A percentile compares a stretch with the other conserved stretches of the same genome.
phyloP scores from a whole-genome alignment of 129 eudicot genomes.

The Ambrosia trifida region DNA sequence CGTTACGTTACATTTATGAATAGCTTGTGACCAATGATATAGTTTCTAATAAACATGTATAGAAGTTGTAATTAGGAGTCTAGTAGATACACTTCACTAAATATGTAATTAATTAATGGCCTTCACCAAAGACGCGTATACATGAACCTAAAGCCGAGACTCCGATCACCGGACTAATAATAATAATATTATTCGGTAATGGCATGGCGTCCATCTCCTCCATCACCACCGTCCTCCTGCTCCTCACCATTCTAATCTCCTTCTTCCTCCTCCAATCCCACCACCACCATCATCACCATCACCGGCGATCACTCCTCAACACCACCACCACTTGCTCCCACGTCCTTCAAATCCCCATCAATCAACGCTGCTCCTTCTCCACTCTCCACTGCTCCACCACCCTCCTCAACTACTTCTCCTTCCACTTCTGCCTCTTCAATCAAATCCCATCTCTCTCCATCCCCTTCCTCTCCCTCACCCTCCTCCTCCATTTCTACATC shows the following conservation, averaged over 20 bases:
- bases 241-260: slow-evolving; percentile 44
- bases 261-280: slow-evolving; percentile 39
- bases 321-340: slow-evolving; percentile 40
- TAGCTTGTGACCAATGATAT: too few relatives aligned
- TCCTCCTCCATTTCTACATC: slow-evolving; percentile 68
- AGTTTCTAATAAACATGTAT: too few relatives aligned
- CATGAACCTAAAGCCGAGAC: not conserved
- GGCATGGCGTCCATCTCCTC: slow-evolving; percentile 37
- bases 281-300: slow-evolving; percentile 29
- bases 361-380: slow-evolving; percentile 35
- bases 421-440: slow-evolving; percentile 61
- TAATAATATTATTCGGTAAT: slow-evolving; percentile 3
- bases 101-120: not conserved
- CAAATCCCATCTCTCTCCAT: slow-evolving; percentile 51
- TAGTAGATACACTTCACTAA: too few relatives aligned
- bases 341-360: slow-evolving; percentile 35
- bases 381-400: slow-evolving; percentile 37
- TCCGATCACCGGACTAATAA: slow-evolving; percentile 32
- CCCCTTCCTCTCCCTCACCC: slow-evolving; percentile 51
- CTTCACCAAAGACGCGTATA: slow-evolving; percentile 22
- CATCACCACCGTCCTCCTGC: slow-evolving; percentile 32
- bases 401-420: slow-evolving; percentile 60
- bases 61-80: too few relatives aligned
- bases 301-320: slow-evolving; percentile 59
- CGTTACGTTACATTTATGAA: too few relatives aligned